A percentile compares a stretch with the other conserved stretches of the same genome.
Conservation (phyloP, 2,329 filamentous ascomycete genomes). For the Alternaria conjuncta region DNA sequence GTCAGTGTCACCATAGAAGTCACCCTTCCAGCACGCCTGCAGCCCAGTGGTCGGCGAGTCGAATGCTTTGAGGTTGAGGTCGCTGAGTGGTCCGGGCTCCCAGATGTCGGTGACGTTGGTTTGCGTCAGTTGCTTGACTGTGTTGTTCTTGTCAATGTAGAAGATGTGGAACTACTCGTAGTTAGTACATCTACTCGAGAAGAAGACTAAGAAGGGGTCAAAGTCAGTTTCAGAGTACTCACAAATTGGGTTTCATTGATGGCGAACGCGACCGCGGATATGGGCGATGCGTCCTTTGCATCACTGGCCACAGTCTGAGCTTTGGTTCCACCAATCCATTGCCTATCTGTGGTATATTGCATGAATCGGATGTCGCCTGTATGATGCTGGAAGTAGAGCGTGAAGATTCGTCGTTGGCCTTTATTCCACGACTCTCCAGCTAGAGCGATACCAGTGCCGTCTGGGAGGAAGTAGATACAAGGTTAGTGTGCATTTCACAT, state of each 20-base stretch:
- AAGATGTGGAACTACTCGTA: slow-evolving; percentile 47
- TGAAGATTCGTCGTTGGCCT: slow-evolving; percentile 47
- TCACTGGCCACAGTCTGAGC: slow-evolving; percentile 50
- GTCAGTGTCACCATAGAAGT: slow-evolving; percentile 57
- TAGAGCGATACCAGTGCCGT: slow-evolving; percentile 56
- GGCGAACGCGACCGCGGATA: slow-evolving; percentile 54
- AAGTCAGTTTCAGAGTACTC: slow-evolving; percentile 8
- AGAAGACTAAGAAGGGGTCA: background rate
- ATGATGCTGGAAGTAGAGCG: slow-evolving; percentile 55
- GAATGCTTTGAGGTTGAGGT: slow-evolving; percentile 84
- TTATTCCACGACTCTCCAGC: slow-evolving; percentile 53
- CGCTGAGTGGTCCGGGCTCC: slow-evolving; percentile 56
- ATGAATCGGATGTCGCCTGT: slow-evolving; percentile 52
- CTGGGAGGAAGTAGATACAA: background rate
- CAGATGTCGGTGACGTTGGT: slow-evolving; percentile 50
- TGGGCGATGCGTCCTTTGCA: slow-evolving; percentile 52
- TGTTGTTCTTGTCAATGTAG: slow-evolving; percentile 51
- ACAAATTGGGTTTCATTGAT: slow-evolving; percentile 48
- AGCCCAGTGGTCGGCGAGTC: slow-evolving; percentile 90
- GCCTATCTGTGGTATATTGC: slow-evolving; percentile 44
- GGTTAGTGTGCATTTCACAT: background rate
- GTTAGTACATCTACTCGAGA: background rate
- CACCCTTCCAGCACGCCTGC: slow-evolving; percentile 79
- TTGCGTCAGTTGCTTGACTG: slow-evolving; percentile 48
- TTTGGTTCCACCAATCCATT: slow-evolving; percentile 50